These are phyloP conservation scores for Rhynchosporium graminicola DNA, from an alignment of 2,329 filamentous ascomycete genomes.

Conservation along the genomic window DNA sequence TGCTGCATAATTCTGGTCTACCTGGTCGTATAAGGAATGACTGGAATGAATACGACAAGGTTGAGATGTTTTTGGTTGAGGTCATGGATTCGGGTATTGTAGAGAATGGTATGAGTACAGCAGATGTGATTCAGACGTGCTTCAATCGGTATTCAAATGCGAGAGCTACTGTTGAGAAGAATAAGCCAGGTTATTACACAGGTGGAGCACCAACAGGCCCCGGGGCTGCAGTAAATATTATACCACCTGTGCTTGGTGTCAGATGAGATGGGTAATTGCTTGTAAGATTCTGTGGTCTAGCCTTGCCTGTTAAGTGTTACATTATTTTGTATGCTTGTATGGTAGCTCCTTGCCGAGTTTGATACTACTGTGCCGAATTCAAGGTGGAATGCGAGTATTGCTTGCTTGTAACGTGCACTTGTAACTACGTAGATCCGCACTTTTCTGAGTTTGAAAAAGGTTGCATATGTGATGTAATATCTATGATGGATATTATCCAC, in stretches of 20 bases:
- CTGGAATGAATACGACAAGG: constrained; percentile 28
- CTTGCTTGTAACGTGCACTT: neutral
- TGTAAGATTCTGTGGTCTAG: neutral
- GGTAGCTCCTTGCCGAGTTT: neutral
- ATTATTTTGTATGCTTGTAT: neutral
- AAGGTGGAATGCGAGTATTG: neutral
- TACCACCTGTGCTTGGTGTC: neutral
- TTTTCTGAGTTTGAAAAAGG: no score
- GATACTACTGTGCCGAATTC: neutral
- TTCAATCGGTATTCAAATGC: constrained; percentile 23
- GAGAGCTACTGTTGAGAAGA: constrained; percentile 27
- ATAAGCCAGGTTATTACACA: constrained; percentile 27
- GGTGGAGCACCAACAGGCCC: constrained; percentile 8
- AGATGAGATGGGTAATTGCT: neutral
- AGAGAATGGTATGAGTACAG: constrained; percentile 19
- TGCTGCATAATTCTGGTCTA: constrained; percentile 30
- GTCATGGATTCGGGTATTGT: constrained; percentile 26
- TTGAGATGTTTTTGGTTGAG: constrained; percentile 26
- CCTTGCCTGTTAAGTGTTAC: neutral
- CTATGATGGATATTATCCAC: no score
- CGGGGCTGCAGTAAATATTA: neutral
- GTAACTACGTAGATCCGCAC: neutral
- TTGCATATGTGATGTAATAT: no score
- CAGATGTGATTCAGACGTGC: constrained; percentile 23
- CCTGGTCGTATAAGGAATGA: constrained; percentile 26